phyloP scores from a whole-genome alignment of 495 filamentous ascomycete genomes.

The Aspergillus campestris region DNA sequence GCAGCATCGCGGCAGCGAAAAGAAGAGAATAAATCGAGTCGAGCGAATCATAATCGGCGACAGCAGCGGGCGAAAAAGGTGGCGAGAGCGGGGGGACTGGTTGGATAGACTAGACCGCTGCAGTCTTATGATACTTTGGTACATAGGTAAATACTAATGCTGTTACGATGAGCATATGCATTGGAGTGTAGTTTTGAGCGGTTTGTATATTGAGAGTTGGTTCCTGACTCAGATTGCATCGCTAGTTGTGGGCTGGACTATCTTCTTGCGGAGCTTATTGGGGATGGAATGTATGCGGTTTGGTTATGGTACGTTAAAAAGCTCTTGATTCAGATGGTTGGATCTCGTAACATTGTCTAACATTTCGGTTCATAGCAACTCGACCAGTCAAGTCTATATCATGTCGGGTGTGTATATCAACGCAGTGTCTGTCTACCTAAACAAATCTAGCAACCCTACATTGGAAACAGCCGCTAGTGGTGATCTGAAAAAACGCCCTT shows the following conservation, averaged over 20 bases:
- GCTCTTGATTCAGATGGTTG: too few relatives aligned
- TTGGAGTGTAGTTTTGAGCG: too few relatives aligned
- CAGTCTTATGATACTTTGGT: not conserved
- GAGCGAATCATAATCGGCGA: conserved; percentile 72
- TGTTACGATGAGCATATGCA: not conserved
- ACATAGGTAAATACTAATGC: not conserved
- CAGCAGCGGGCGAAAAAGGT: conserved; percentile 74
- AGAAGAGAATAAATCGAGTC: conserved; percentile 66
- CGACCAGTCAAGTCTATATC: too few relatives aligned
- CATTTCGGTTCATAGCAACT: too few relatives aligned
- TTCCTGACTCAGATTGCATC: too few relatives aligned
- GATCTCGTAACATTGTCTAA: too few relatives aligned
- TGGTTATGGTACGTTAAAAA: too few relatives aligned
- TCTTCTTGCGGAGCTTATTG: not conserved
- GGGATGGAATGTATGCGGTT: too few relatives aligned
- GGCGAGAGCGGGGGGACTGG: conserved; percentile 46
- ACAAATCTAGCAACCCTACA: too few relatives aligned
- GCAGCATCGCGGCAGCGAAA: conserved; percentile 59
- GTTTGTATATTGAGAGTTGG: too few relatives aligned
- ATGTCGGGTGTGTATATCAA: too few relatives aligned
- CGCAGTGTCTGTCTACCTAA: too few relatives aligned
- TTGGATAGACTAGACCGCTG: conserved; percentile 2
- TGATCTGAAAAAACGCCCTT: conserved; percentile 31
- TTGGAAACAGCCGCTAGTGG: conserved; percentile 10
- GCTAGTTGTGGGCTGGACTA: not conserved